Conservation (phyloP, 2,329 filamentous ascomycete genomes). For the Capronia coronata region DNA sequence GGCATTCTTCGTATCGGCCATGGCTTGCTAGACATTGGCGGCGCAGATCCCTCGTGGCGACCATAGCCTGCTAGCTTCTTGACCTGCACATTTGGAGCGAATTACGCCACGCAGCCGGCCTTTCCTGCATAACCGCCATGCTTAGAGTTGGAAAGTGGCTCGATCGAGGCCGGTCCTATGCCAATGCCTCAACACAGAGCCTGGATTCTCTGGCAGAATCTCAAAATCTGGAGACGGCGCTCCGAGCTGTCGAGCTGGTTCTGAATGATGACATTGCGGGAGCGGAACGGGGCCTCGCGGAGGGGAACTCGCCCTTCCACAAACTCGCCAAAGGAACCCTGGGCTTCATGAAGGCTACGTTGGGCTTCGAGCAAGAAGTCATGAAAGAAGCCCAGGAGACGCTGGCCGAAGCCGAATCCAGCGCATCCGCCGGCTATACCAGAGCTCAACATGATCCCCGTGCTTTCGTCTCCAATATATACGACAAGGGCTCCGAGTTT, state of each 20-base stretch:
- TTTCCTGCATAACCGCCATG: conserved; percentile 6
- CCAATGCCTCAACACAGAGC: conserved; percentile 48
- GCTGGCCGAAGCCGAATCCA: conserved; percentile 67
- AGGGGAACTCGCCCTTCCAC: conserved; percentile 80
- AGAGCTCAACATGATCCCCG: conserved; percentile 61
- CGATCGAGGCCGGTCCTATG: conserved; percentile 63
- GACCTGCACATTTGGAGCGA: neutral
- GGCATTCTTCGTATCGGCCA: neutral
- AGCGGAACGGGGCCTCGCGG: conserved; percentile 65
- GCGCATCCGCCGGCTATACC: conserved; percentile 68
- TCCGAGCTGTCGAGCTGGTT: conserved; percentile 59
- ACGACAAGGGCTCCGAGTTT: conserved; percentile 79
- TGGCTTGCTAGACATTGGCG: neutral
- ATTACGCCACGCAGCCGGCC: neutral
- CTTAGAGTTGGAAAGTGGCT: conserved; percentile 38
- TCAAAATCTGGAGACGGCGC: conserved; percentile 33
- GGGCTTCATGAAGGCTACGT: conserved; percentile 74
- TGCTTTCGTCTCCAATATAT: conserved; percentile 57
- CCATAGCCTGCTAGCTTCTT: no score
- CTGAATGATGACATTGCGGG: conserved; percentile 86
- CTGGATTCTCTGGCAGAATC: conserved; percentile 54
- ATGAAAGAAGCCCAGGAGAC: conserved; percentile 75
- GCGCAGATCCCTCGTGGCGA: no score
- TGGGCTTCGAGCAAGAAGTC: conserved; percentile 86
- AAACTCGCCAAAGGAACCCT: conserved; percentile 74